A percentile compares a stretch with the other conserved stretches of the same genome.
Evolutionary conservation across 108 stramenopile genomes (phyloP).

Genomic region (Fragilaria radians): DNA sequence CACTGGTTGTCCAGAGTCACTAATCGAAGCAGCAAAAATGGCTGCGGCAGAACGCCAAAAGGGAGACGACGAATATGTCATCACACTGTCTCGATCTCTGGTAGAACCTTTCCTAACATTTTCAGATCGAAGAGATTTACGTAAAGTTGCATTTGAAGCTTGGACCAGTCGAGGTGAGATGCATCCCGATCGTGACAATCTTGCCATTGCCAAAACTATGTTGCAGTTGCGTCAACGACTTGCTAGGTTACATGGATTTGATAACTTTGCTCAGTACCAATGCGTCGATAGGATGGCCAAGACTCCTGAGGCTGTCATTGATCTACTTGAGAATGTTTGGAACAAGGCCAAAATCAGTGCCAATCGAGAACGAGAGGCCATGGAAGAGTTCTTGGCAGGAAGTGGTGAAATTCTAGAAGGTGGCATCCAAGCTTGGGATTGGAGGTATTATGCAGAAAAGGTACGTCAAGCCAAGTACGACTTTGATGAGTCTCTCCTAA

Average conservation of each 20-base stretch:
- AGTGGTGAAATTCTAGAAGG: slow-evolving; percentile 41
- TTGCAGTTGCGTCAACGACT: slow-evolving; percentile 46
- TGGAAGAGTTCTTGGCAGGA: slow-evolving; percentile 53
- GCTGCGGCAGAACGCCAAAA: slow-evolving; percentile 59
- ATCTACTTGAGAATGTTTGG: slow-evolving; percentile 68
- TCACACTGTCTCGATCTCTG: slow-evolving; percentile 57
- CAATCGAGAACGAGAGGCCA: slow-evolving; percentile 45
- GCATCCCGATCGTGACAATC: slow-evolving; percentile 47
- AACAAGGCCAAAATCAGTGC: slow-evolving; percentile 59
- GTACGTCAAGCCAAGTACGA: slow-evolving; percentile 59
- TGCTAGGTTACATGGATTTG: slow-evolving; percentile 48
- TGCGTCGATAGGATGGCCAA: slow-evolving; percentile 71
- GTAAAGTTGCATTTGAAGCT: slow-evolving; percentile 51
- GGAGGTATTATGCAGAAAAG: slow-evolving; percentile 71
- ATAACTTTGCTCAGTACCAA: slow-evolving; percentile 63
- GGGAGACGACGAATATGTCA: slow-evolving; percentile 43
- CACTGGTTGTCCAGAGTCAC: slow-evolving; percentile 50
- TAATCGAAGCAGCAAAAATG: slow-evolving; percentile 54
- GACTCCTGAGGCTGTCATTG: slow-evolving; percentile 56
- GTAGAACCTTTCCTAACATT: slow-evolving; percentile 74
- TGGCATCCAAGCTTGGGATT: slow-evolving; percentile 75
- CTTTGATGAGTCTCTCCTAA: slow-evolving; percentile 65
- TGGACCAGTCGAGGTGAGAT: slow-evolving; percentile 60
- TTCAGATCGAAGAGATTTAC: slow-evolving; percentile 43
- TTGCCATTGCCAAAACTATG: slow-evolving; percentile 49